Percentiles rank a stretch among this genome's conserved stretches.
phyloP scores from a whole-genome alignment of 371 early-diverging fungal species.

The Smittium culicis region DNA sequence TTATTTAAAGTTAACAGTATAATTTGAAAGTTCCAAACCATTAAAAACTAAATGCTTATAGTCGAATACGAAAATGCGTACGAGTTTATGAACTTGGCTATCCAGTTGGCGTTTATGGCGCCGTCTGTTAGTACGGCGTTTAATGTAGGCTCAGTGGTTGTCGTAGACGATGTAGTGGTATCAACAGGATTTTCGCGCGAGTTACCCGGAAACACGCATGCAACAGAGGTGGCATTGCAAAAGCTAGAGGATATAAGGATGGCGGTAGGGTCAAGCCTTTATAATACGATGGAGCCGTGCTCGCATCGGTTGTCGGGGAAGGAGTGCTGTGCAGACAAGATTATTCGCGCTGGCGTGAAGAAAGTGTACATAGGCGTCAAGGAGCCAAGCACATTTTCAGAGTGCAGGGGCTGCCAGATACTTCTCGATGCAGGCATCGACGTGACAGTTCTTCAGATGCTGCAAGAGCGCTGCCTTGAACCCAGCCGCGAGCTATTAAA shows the following conservation, averaged over 20 bases:
- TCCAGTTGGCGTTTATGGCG: conserved; percentile 60
- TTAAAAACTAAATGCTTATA: too few relatives aligned
- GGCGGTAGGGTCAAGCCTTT: conserved; percentile 21
- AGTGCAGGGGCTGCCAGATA: conserved; percentile 47
- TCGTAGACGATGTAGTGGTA: conserved; percentile 27
- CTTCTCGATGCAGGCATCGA: conserved; percentile 45
- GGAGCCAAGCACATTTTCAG: conserved; percentile 75
- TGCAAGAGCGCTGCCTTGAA: conserved; percentile 52
- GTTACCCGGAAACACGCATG: conserved; percentile 25
- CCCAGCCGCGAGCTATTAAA: conserved; percentile 53
- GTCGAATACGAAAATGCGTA: conserved; percentile 27
- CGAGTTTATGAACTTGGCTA: conserved; percentile 53
- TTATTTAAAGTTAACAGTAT: not conserved
- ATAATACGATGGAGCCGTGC: conserved; percentile 33
- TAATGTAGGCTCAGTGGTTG: conserved; percentile 81
- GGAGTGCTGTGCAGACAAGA: conserved; percentile 22
- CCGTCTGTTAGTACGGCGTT: conserved; percentile 66
- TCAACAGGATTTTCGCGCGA: conserved; percentile 30
- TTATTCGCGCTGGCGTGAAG: conserved; percentile 48
- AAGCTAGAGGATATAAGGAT: conserved; percentile 20
- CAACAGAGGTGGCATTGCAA: conserved; percentile 24
- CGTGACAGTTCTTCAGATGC: conserved; percentile 46
- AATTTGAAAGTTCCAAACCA: not conserved
- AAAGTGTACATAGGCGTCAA: conserved; percentile 72
- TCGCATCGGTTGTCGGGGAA: conserved; percentile 27